Base-by-base conservation (phyloP, 1,284 basidiomycete species). In the Puccinia hordei region DNA sequence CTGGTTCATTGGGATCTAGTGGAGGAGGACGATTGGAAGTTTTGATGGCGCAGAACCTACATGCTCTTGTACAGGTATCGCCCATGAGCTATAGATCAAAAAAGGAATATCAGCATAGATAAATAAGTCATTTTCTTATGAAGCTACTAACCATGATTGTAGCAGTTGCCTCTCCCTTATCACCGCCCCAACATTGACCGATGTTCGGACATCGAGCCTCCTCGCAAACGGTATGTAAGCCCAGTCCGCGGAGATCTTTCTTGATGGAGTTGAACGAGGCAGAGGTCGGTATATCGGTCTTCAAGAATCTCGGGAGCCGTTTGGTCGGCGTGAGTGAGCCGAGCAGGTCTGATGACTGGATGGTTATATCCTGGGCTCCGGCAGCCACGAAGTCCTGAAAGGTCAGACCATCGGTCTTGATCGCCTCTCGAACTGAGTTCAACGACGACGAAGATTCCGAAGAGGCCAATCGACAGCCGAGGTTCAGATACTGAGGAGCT, bases 121-220 rank as follows among this genome's bases (percentile, higher is more conserved):
- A 35, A 49, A 10, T 24, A 1, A 63, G 33, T 63, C 51, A 5
- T 69, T 75, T 24, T 33, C 30, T 22, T 49, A 10, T 10, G 24
- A 41, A 72, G 10, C 22, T 46, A 84, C 89, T 79, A 82, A 93
- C 95, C 97, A 99, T 99, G 86, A 99, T 99, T 0, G 95, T 98
- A n/a, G 95, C 95, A 9, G 97, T 99, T 17, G 97, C 97, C 27
- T 90, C 90, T n/a, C 87, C 89, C 74, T 89, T 90, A 8, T 85
- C 85, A 1, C 95, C 95, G 72, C 97, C 95, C 97, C 97, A 99
- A 86, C 97, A 99, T 85, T 99, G 96, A 41, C 96, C 97, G 81
- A 99, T 98, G 85, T 99, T 99, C 0, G 97, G 97, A 88, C 97
- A 99, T 81, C 95, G 90, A 35, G 97, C 97, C 86, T 99, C 97